Evolutionary conservation across 331 rosid species (phyloP).

Genomic region (Acacia pycnantha): DNA sequence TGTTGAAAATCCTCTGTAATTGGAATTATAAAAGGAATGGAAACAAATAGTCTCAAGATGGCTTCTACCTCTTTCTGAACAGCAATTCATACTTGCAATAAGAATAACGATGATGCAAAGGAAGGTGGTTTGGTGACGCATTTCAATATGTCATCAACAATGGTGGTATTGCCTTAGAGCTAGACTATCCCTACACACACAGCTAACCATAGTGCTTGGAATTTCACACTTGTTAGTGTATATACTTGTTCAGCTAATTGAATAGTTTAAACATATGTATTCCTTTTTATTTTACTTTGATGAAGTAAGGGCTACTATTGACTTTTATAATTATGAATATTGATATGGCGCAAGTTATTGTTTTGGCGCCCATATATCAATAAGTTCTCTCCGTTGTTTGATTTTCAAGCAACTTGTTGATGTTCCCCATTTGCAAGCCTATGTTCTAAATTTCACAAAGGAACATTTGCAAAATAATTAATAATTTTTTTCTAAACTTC

Average conservation of each 20-base stretch:
- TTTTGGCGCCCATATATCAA: not conserved
- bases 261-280: not conserved
- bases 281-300: not conserved
- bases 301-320: not conserved
- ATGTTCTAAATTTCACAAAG: not conserved
- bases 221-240: not conserved
- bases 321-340: no score
- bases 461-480: not conserved
- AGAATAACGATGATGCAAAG: not conserved
- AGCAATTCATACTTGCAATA: not conserved
- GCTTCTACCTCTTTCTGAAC: not conserved
- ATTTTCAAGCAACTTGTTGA: not conserved
- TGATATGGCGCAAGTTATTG: no score
- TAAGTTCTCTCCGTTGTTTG: not conserved
- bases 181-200: not conserved
- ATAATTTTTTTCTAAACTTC: not conserved
- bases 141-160: not conserved
- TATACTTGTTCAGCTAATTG: not conserved
- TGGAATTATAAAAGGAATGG: not conserved
- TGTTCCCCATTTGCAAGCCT: not conserved
- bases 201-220: slow-evolving; percentile 37
- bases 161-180: not conserved
- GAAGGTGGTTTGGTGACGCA: not conserved
- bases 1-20: not conserved
- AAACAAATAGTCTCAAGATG: no score